These are phyloP conservation scores for Pseudogymnoascus verrucosus DNA, from an alignment of 2,329 filamentous ascomycete species.

Conservation along the genomic window DNA sequence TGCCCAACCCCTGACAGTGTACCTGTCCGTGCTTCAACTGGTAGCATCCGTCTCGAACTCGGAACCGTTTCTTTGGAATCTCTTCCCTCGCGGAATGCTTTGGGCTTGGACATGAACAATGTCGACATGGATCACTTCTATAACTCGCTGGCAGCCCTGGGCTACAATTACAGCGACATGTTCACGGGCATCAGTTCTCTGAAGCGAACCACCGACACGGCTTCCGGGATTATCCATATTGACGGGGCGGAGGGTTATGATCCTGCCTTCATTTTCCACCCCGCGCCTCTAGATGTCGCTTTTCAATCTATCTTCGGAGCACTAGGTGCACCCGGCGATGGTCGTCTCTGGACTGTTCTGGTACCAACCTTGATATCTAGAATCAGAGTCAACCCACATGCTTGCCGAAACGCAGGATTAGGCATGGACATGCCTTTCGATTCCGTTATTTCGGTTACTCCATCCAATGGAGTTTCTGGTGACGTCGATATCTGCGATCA, in stretches of 20 bases:
- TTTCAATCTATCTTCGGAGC: conserved; percentile 30
- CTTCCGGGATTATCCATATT: conserved; percentile 8
- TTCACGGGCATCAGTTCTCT: conserved; percentile 8
- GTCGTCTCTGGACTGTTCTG: conserved; percentile 16
- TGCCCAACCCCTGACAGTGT: background rate
- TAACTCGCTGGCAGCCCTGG: background rate
- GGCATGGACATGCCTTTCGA: background rate
- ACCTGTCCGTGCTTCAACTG: background rate
- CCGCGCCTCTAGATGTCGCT: conserved; percentile 9
- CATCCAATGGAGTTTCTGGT: background rate
- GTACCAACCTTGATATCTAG: conserved; percentile 18
- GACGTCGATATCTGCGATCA: conserved; percentile 10
- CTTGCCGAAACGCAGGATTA: background rate
- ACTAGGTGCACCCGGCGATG: conserved; percentile 17
- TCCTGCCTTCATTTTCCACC: background rate
- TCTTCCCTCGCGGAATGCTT: background rate
- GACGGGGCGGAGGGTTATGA: background rate
- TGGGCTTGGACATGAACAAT: background rate
- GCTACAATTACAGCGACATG: background rate
- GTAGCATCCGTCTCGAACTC: background rate
- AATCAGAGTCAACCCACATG: conserved; percentile 19
- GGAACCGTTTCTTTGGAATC: background rate
- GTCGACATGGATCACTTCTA: background rate
- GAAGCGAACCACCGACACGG: conserved; percentile 11
- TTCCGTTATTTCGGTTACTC: background rate